A percentile compares a stretch with the other conserved stretches of the same genome.
Evolutionary conservation across 2,329 filamentous ascomycete genomes (phyloP).

Genomic region (Penicillium sp.): DNA sequence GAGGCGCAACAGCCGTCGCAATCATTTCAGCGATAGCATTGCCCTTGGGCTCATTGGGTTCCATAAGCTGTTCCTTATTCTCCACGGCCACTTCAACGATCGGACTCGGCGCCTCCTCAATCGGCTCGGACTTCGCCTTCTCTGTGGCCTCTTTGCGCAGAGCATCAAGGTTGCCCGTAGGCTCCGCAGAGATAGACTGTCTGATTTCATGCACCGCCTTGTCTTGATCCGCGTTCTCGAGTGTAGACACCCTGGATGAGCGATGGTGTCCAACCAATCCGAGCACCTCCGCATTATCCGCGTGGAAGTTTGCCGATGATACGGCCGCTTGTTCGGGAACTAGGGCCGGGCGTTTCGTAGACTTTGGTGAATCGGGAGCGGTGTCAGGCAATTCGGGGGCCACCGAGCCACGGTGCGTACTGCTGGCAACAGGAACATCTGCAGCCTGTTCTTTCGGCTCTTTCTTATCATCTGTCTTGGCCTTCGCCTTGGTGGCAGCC

Average conservation of each 20-base stretch:
- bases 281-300: slow-evolving; percentile 37
- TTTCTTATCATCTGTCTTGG: slow-evolving; percentile 22
- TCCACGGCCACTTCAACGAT: neutral
- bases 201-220: slow-evolving; percentile 39
- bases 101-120: slow-evolving; percentile 24
- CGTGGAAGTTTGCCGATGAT: slow-evolving; percentile 41
- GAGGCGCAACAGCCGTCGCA: slow-evolving; percentile 1
- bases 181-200: slow-evolving; percentile 36
- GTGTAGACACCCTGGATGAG: slow-evolving; percentile 37
- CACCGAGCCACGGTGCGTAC: slow-evolving; percentile 32
- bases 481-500: slow-evolving; percentile 41
- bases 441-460: slow-evolving; percentile 18
- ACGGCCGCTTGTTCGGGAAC: slow-evolving; percentile 38
- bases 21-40: slow-evolving; percentile 9
- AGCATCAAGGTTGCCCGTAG: slow-evolving; percentile 27
- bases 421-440: slow-evolving; percentile 8
- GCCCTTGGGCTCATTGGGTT: slow-evolving; percentile 6
- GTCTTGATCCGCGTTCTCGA: slow-evolving; percentile 36
- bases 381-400: slow-evolving; percentile 32
- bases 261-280: slow-evolving; percentile 44
- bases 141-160: slow-evolving; percentile 33
- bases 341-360: slow-evolving; percentile 32
- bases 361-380: slow-evolving; percentile 19
- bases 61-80: slow-evolving; percentile 7
- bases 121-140: slow-evolving; percentile 25